Evolutionary conservation across 371 early-diverging fungal species (phyloP).

Genomic region (Mortierella sp.): DNA sequence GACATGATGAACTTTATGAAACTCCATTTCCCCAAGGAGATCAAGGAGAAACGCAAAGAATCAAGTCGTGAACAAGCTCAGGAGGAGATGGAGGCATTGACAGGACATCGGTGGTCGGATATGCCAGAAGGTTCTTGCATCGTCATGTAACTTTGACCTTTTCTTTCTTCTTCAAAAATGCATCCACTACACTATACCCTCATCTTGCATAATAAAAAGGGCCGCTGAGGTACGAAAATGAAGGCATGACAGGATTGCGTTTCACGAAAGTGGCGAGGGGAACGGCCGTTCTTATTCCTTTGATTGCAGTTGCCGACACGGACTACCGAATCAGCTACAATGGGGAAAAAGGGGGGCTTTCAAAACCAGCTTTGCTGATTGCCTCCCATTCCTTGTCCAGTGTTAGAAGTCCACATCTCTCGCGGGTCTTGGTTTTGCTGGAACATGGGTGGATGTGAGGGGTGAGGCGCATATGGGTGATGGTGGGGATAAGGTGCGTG

Average conservation of each 20-base stretch:
- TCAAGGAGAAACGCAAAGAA: constrained; percentile 73
- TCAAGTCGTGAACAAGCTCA: constrained; percentile 71
- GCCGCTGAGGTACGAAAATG: too few species aligned
- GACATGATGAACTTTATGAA: constrained; percentile 73
- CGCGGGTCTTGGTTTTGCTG: constrained; percentile 49
- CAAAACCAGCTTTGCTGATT: constrained; percentile 50
- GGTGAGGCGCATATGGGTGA: not conserved
- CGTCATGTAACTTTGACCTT: constrained; percentile 26
- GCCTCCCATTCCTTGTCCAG: constrained; percentile 49
- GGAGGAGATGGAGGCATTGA: constrained; percentile 70
- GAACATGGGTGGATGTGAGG: constrained; percentile 7
- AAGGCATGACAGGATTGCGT: too few species aligned
- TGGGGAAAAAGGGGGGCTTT: too few species aligned
- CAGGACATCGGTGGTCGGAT: constrained; percentile 55
- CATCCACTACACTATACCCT: not conserved
- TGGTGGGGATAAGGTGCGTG: constrained; percentile 8
- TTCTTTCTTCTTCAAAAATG: too few species aligned
- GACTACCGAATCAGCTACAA: too few species aligned
- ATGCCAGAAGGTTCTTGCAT: constrained; percentile 10
- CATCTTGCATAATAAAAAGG: too few species aligned
- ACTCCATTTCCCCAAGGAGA: constrained; percentile 78
- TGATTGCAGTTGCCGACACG: too few species aligned
- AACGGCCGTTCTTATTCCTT: too few species aligned
- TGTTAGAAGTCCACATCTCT: constrained; percentile 51
- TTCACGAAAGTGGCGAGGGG: too few species aligned